phyloP scores from a whole-genome alignment of 108 stramenopile genomes.

The Cyclotella distinguenda region DNA sequence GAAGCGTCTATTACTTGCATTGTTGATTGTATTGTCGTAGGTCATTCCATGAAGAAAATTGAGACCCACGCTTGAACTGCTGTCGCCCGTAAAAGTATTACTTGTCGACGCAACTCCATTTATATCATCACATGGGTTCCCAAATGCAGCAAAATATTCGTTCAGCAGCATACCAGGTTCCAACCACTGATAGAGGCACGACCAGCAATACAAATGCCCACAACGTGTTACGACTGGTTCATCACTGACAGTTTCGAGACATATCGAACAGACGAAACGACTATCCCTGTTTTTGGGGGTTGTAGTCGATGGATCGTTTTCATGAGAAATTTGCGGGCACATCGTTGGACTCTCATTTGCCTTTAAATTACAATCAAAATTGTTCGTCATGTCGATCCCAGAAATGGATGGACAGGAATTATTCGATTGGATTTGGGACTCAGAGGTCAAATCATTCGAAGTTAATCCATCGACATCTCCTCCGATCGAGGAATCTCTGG shows the following conservation, averaged over 20 bases:
- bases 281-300: constrained; percentile 15
- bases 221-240: constrained; percentile 75
- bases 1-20: constrained; percentile 22
- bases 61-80: constrained; percentile 3
- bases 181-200: constrained; percentile 61
- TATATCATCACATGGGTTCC: not conserved
- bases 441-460: too few relatives aligned
- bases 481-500: too few relatives aligned
- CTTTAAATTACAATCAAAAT: too few relatives aligned
- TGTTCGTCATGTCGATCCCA: too few relatives aligned
- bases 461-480: too few relatives aligned
- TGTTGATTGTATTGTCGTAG: not conserved
- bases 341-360: too few relatives aligned
- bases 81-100: too few relatives aligned
- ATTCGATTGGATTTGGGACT: too few relatives aligned
- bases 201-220: constrained; percentile 78
- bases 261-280: constrained; percentile 64
- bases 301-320: not conserved
- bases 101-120: too few relatives aligned
- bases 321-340: not conserved
- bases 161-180: constrained; percentile 33
- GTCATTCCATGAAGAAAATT: constrained; percentile 34
- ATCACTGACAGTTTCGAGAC: constrained; percentile 55
- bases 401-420: too few relatives aligned
- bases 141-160: constrained; percentile 35